These are phyloP conservation scores for Cystofilobasidium capitatum DNA, from an alignment of 768 basidiomycete genomes.

Conservation along the genomic window DNA sequence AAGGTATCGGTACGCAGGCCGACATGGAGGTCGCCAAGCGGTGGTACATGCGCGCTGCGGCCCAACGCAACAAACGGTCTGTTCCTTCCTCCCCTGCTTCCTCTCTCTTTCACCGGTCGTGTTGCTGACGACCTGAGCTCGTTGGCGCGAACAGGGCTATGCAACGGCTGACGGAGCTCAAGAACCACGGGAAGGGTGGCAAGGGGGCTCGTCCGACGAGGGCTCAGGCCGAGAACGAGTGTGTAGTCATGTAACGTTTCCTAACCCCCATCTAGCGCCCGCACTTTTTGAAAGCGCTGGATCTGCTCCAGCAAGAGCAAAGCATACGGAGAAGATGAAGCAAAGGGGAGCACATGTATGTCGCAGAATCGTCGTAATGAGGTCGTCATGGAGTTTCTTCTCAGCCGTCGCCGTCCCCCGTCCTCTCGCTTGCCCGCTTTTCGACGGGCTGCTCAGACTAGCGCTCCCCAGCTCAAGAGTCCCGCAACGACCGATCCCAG, in stretches of 20 bases:
- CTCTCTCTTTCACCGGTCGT: background rate
- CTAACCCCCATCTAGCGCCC: too few relatives aligned
- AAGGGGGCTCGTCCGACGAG: conserved; percentile 73
- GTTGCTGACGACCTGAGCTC: background rate
- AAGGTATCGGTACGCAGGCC: conserved; percentile 93
- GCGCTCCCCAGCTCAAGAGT: conserved; percentile 16
- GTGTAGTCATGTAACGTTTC: conserved; percentile 60
- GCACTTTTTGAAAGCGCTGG: too few relatives aligned
- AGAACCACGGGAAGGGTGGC: conserved; percentile 70
- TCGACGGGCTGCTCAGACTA: too few relatives aligned
- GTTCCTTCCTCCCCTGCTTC: background rate
- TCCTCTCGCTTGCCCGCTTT: too few relatives aligned
- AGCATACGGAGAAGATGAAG: too few relatives aligned
- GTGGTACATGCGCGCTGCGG: conserved; percentile 97
- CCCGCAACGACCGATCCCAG: conserved; percentile 23
- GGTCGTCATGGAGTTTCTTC: too few relatives aligned
- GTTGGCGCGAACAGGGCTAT: conserved; percentile 61
- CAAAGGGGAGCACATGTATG: background rate
- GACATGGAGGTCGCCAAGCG: conserved; percentile 91
- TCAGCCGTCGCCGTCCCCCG: too few relatives aligned
- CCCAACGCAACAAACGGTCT: conserved; percentile 23
- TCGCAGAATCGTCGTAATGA: too few relatives aligned
- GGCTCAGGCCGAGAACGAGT: conserved; percentile 87
- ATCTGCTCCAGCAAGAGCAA: too few relatives aligned
- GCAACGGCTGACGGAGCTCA: conserved; percentile 78